Percentiles rank a stretch among this genome's conserved stretches.
Conservation (phyloP, 768 basidiomycete species). For the Cyclocybe aegerita region DNA sequence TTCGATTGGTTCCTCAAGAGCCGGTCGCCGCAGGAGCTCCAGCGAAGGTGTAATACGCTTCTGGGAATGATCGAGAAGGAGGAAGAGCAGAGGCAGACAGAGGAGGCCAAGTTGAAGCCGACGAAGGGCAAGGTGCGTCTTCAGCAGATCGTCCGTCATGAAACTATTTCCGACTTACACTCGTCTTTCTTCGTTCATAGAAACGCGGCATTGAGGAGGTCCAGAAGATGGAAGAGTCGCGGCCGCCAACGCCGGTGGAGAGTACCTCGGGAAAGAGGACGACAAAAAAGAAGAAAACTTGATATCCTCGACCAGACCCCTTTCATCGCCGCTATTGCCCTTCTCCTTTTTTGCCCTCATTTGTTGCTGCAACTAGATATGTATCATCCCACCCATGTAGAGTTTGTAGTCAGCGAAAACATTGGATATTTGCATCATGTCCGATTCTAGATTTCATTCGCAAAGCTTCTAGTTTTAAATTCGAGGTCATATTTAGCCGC, state of each 20-base stretch:
- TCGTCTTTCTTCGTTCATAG: conserved; percentile 29
- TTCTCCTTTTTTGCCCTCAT: too few species aligned
- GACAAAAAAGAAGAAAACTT: conserved; percentile 69
- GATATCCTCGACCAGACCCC: neutral
- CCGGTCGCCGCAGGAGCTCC: conserved; percentile 84
- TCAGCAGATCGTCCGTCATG: neutral
- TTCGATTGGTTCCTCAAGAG: conserved; percentile 99
- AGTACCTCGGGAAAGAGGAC: conserved; percentile 53
- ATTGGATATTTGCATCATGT: too few species aligned
- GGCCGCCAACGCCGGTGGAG: conserved; percentile 59
- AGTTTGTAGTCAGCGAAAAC: too few species aligned
- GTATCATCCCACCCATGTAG: too few species aligned
- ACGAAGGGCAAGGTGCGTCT: conserved; percentile 62
- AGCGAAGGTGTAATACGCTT: conserved; percentile 84
- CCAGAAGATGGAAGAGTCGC: conserved; percentile 50
- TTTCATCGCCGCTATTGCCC: neutral
- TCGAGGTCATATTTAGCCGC: too few species aligned
- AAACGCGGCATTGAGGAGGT: conserved; percentile 76
- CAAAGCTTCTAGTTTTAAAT: too few species aligned
- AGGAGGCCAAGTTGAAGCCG: conserved; percentile 64
- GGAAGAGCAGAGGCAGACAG: conserved; percentile 64
- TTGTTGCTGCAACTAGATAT: too few species aligned
- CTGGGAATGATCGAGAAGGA: conserved; percentile 93
- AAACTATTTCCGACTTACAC: neutral
- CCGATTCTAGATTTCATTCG: too few species aligned